Conservation (phyloP, 75 land plant species). For the Cryptomeria japonica region DNA sequence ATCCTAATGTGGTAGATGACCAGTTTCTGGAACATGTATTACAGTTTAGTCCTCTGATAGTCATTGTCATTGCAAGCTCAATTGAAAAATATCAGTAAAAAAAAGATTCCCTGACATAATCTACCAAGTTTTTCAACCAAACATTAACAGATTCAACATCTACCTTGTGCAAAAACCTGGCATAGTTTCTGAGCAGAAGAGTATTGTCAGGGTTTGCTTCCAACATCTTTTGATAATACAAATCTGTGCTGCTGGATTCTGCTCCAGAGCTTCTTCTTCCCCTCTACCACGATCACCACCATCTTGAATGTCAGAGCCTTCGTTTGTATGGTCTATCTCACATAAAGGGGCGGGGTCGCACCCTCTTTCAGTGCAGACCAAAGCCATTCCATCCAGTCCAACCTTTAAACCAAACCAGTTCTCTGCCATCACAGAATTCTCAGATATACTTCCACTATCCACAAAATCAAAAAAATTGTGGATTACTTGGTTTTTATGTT, state of each 20-base stretch:
- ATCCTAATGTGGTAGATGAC: neutral
- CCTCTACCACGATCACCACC: constrained; percentile 17
- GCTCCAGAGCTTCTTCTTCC: constrained; percentile 11
- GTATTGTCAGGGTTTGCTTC: constrained; percentile 58
- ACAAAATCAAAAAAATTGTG: too few relatives aligned
- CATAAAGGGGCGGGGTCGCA: neutral
- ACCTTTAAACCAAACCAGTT: neutral
- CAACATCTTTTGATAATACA: constrained; percentile 52
- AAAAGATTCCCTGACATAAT: neutral
- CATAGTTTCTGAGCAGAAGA: constrained; percentile 54
- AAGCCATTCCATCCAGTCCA: neutral
- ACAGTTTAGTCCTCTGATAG: neutral
- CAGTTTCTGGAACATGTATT: neutral
- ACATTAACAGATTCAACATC: neutral
- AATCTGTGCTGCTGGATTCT: constrained; percentile 22
- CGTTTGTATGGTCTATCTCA: neutral
- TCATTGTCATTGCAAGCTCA: neutral
- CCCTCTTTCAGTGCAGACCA: neutral
- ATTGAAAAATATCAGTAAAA: neutral
- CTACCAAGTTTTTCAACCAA: too few relatives aligned
- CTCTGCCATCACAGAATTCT: neutral
- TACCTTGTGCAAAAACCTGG: constrained; percentile 56
- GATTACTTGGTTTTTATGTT: too few relatives aligned
- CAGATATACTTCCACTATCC: neutral
- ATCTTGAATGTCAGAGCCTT: constrained; percentile 9